phyloP scores from a whole-genome alignment of 1,284 basidiomycete genomes.

The Boletus semigastroideus region DNA sequence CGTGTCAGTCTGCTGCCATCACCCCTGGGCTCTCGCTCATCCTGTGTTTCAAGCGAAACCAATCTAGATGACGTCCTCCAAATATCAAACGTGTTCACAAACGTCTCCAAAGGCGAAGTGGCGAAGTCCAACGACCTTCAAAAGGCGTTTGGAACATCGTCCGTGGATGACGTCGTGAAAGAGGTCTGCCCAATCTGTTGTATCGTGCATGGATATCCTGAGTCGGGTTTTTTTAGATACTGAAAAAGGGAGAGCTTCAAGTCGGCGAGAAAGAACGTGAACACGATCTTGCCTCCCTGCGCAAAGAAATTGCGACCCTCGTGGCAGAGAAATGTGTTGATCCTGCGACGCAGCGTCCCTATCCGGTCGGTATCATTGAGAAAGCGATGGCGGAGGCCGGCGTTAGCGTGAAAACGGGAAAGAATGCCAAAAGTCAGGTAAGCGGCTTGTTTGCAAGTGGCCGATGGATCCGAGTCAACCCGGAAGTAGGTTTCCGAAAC shows the following conservation, averaged over 20 bases:
- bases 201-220: background rate
- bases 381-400: constrained; percentile 97
- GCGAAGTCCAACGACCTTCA: constrained; percentile 88
- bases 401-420: constrained; percentile 85
- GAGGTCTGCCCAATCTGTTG: constrained; percentile 55
- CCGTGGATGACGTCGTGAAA: constrained; percentile 74
- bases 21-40: background rate
- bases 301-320: constrained; percentile 91
- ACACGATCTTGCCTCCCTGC: constrained; percentile 81
- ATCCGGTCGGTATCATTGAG: constrained; percentile 95
- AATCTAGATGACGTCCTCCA: constrained; percentile 96
- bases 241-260: constrained; percentile 96
- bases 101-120: constrained; percentile 95
- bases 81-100: constrained; percentile 94
- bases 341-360: constrained; percentile 84
- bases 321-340: constrained; percentile 97
- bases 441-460: constrained; percentile 11
- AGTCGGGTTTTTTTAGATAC: constrained; percentile 59
- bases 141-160: constrained; percentile 86
- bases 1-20: constrained; percentile 54
- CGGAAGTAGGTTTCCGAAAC: constrained; percentile 81
- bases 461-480: background rate
- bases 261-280: constrained; percentile 96
- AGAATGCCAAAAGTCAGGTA: constrained; percentile 91
- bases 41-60: constrained; percentile 64